A percentile compares a stretch with the other conserved stretches of the same genome.
These are phyloP conservation scores for Talaromyces verruculosus DNA, from an alignment of 2,329 filamentous ascomycete genomes.

Conservation along the genomic window DNA sequence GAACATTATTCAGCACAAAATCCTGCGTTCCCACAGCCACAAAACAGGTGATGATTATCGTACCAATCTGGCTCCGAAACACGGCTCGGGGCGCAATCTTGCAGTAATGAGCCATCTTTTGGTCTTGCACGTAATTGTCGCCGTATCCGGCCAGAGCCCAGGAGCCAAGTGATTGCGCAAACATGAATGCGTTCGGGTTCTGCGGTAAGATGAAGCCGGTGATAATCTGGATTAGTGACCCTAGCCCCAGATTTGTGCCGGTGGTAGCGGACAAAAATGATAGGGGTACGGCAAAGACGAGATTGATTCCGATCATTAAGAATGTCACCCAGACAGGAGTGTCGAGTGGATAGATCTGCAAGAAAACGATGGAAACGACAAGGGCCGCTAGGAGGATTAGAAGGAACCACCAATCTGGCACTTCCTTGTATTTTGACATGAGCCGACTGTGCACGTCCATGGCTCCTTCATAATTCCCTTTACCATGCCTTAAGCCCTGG, in stretches of 20 bases:
- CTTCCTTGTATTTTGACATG: slow-evolving; percentile 15
- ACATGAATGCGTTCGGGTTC: background rate
- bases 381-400: slow-evolving; percentile 5
- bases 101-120: slow-evolving; percentile 16
- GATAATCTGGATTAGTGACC: slow-evolving; percentile 12
- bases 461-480: slow-evolving; percentile 14
- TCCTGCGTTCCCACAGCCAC: slow-evolving; percentile 13
- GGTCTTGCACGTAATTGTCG: slow-evolving; percentile 14
- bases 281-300: background rate
- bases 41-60: slow-evolving; percentile 13
- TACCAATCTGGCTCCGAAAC: slow-evolving; percentile 14
- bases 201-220: slow-evolving; percentile 6
- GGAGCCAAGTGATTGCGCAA: background rate
- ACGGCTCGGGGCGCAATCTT: slow-evolving; percentile 13
- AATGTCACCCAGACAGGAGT: background rate
- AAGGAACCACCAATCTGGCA: slow-evolving; percentile 15
- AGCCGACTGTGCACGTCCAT: slow-evolving; percentile 14
- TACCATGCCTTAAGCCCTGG: slow-evolving; percentile 4
- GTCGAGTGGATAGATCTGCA: background rate
- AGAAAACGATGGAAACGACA: slow-evolving; percentile 6
- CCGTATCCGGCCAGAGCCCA: slow-evolving; percentile 14
- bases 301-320: background rate
- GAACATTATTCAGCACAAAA: slow-evolving; percentile 9
- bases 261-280: slow-evolving; percentile 14
- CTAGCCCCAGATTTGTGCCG: slow-evolving; percentile 10